Percentiles rank a stretch among this genome's conserved stretches.
These are phyloP conservation scores for Claviceps maximensis DNA, from an alignment of 2,329 filamentous ascomycete species.

Conservation along the genomic window DNA sequence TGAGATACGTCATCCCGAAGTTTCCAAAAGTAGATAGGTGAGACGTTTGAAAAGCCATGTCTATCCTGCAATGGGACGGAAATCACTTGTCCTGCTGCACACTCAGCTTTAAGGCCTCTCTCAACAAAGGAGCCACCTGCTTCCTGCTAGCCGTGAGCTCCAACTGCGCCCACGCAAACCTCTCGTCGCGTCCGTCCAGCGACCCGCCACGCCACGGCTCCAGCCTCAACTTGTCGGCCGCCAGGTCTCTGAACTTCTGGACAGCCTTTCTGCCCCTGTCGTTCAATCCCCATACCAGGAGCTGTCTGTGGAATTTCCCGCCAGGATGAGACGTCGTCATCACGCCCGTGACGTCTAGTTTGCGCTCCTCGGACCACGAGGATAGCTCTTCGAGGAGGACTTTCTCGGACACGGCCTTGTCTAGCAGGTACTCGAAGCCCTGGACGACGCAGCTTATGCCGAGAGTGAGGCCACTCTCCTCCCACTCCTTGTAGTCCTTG, in stretches of 20 bases:
- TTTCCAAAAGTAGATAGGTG: too few relatives aligned
- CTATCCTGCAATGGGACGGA: not conserved
- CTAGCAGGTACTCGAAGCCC: conserved; percentile 44
- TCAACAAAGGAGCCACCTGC: conserved; percentile 54
- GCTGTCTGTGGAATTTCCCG: conserved; percentile 48
- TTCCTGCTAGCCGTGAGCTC: conserved; percentile 49
- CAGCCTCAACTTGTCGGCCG: conserved; percentile 38
- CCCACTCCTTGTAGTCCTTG: conserved; percentile 81
- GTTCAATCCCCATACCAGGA: conserved; percentile 52
- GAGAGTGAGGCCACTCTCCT: conserved; percentile 38
- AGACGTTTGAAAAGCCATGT: too few relatives aligned
- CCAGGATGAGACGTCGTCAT: conserved; percentile 53
- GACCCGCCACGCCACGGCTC: conserved; percentile 36
- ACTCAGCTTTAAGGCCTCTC: conserved; percentile 35
- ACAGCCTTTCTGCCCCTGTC: conserved; percentile 35
- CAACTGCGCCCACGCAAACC: conserved; percentile 54
- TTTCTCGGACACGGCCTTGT: conserved; percentile 33
- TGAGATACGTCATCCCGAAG: too few relatives aligned
- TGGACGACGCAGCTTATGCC: conserved; percentile 57
- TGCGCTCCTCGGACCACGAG: conserved; percentile 40
- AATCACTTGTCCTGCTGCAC: not conserved
- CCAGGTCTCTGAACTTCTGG: conserved; percentile 37
- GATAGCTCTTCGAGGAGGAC: conserved; percentile 35
- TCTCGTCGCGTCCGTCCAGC: conserved; percentile 34
- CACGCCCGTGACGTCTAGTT: conserved; percentile 49